Conservation (phyloP, 805 yeast species). For the Candida hispaniensis region DNA sequence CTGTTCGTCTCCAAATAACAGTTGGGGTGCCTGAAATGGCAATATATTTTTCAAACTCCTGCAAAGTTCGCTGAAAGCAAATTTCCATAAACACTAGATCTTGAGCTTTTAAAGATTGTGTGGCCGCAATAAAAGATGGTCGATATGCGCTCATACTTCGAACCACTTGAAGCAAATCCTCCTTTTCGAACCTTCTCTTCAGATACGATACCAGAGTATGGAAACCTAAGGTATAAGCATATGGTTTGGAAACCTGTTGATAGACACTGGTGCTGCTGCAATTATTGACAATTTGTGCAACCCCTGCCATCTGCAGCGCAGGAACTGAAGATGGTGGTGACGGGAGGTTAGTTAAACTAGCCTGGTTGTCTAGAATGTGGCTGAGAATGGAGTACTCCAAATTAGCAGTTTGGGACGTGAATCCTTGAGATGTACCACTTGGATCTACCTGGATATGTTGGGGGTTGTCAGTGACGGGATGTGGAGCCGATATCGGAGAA, state of each 20-base stretch:
- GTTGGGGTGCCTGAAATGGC: constrained; percentile 63
- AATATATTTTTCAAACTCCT: constrained; percentile 45
- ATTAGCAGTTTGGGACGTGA: constrained; percentile 30
- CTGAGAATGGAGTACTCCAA: constrained; percentile 30
- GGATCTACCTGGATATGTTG: no score
- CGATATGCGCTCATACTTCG: constrained; percentile 39
- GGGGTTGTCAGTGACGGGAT: no score
- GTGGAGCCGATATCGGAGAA: no score
- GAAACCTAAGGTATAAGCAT: constrained; percentile 53
- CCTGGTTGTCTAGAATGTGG: constrained; percentile 24
- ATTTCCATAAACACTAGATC: constrained; percentile 56
- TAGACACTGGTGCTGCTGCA: constrained; percentile 42
- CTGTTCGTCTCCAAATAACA: constrained; percentile 76
- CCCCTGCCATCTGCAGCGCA: constrained; percentile 13
- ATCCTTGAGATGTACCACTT: constrained; percentile 16
- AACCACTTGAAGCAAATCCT: constrained; percentile 31
- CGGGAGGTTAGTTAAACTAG: constrained; percentile 12
- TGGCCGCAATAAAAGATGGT: constrained; percentile 69
- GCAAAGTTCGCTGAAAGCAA: constrained; percentile 44
- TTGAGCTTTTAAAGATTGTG: constrained; percentile 58
- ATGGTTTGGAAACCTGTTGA: constrained; percentile 52
- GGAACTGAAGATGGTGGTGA: constrained; percentile 5
- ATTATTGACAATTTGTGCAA: constrained; percentile 16
- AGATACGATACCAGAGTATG: constrained; percentile 49
- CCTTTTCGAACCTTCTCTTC: constrained; percentile 39